phyloP scores from a whole-genome alignment of 805 yeast species.

The Kuraishia piskuri region DNA sequence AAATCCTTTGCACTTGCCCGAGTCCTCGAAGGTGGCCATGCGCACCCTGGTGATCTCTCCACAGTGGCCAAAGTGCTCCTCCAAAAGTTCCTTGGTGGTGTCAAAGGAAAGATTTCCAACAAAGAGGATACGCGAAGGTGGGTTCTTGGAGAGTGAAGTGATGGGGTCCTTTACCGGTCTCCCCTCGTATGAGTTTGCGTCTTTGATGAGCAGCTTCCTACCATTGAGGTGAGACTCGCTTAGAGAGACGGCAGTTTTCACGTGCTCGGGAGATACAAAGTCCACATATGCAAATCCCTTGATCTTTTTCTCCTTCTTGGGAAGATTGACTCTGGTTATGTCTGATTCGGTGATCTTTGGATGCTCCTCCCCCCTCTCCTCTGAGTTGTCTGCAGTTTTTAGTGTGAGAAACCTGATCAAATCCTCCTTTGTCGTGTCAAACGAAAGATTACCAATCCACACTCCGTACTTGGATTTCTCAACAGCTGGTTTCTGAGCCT shows the following conservation, averaged over 20 bases:
- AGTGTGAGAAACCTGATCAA: conserved; percentile 52
- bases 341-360: conserved; percentile 42
- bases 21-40: conserved; percentile 97
- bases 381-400: conserved; percentile 34
- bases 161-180: conserved; percentile 55
- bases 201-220: conserved; percentile 77
- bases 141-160: conserved; percentile 51
- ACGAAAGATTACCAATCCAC: conserved; percentile 92
- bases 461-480: conserved; percentile 58
- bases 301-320: conserved; percentile 58
- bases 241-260: conserved; percentile 52
- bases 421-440: conserved; percentile 74
- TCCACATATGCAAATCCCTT: conserved; percentile 92
- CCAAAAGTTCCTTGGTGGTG: conserved; percentile 71
- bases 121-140: conserved; percentile 82
- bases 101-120: conserved; percentile 93
- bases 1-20: conserved; percentile 95
- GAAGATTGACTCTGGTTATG: conserved; percentile 72
- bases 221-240: conserved; percentile 74
- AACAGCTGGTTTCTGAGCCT: conserved; percentile 10
- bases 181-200: conserved; percentile 76
- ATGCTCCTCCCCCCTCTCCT: conserved; percentile 18
- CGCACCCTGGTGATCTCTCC: conserved; percentile 80
- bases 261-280: conserved; percentile 51
- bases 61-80: conserved; percentile 81